A percentile compares a stretch with the other conserved stretches of the same genome.
Conservation (phyloP, 2,329 filamentous ascomycete genomes). For the Cytospora piceicola region DNA sequence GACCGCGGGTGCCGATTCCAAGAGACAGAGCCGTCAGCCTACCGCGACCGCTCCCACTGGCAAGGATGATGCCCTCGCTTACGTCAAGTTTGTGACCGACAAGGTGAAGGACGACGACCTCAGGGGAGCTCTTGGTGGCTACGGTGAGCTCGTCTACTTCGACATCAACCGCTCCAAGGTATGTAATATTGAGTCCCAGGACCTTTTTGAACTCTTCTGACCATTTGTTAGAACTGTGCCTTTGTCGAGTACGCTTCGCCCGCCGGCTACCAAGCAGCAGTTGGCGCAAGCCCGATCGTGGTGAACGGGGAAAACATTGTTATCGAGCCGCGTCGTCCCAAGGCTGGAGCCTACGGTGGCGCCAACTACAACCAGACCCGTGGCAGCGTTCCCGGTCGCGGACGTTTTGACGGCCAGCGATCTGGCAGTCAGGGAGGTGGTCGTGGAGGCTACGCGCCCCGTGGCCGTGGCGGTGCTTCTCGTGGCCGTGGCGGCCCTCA, state of each 20-base stretch:
- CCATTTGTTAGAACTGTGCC: slow-evolving; percentile 76
- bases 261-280: slow-evolving; percentile 81
- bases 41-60: slow-evolving; percentile 63
- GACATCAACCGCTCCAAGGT: slow-evolving; percentile 87
- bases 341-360: slow-evolving; percentile 70
- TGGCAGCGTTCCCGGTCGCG: slow-evolving; percentile 63
- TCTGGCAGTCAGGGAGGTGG: slow-evolving; percentile 62
- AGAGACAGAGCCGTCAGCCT: slow-evolving; percentile 77
- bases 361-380: slow-evolving; percentile 67
- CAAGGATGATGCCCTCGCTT: slow-evolving; percentile 79
- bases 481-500: slow-evolving; percentile 65
- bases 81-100: slow-evolving; percentile 94
- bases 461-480: slow-evolving; percentile 63
- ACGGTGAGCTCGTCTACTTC: slow-evolving; percentile 72
- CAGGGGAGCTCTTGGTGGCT: slow-evolving; percentile 70
- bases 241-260: slow-evolving; percentile 90
- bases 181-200: slow-evolving; percentile 32
- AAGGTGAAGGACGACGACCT: slow-evolving; percentile 77
- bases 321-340: slow-evolving; percentile 87
- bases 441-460: slow-evolving; percentile 70
- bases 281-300: slow-evolving; percentile 81
- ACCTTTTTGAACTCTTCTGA: slow-evolving; percentile 32
- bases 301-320: slow-evolving; percentile 81
- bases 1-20: slow-evolving; percentile 80
- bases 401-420: slow-evolving; percentile 66